Conservation (phyloP, 2,329 filamentous ascomycete species). For the Sporothrix luriei region DNA sequence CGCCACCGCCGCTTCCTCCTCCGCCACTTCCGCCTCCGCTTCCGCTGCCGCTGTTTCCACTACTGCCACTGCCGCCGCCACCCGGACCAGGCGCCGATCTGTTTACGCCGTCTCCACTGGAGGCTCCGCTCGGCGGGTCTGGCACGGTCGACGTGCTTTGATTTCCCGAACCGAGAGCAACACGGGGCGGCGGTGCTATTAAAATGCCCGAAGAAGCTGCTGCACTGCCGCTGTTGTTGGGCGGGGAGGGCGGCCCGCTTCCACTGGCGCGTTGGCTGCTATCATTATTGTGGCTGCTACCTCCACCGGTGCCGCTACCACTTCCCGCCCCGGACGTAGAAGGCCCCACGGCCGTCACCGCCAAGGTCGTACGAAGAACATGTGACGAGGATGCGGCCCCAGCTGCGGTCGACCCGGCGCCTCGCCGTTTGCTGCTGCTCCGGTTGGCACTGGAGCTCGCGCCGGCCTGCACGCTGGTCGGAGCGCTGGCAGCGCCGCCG, state of each 20-base stretch:
- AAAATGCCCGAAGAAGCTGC: slow-evolving; percentile 36
- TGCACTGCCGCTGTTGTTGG: slow-evolving; percentile 35
- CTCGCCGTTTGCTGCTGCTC: slow-evolving; percentile 39
- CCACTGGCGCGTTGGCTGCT: not conserved
- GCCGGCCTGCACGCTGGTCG: not conserved
- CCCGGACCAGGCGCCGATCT: not conserved
- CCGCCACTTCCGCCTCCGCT: not conserved
- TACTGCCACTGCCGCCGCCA: slow-evolving; percentile 1
- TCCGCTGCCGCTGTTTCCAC: not conserved
- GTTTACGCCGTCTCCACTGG: slow-evolving; percentile 29
- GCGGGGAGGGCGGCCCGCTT: slow-evolving; percentile 35
- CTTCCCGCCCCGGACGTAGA: not conserved
- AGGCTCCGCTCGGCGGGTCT: not conserved
- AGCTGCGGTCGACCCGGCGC: slow-evolving; percentile 29
- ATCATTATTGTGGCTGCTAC: slow-evolving; percentile 37
- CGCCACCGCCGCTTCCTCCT: not conserved
- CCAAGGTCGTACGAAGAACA: slow-evolving; percentile 42
- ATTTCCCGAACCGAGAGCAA: slow-evolving; percentile 38
- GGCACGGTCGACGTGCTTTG: slow-evolving; percentile 23
- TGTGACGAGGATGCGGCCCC: slow-evolving; percentile 37
- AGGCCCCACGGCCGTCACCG: slow-evolving; percentile 33
- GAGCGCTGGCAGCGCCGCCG: not conserved
- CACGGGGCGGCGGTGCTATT: slow-evolving; percentile 49
- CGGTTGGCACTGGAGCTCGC: slow-evolving; percentile 9
- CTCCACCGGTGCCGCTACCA: not conserved